These are phyloP conservation scores for Phascolomyces articulosus DNA, from an alignment of 371 early-diverging fungal species.

Conservation along the genomic window DNA sequence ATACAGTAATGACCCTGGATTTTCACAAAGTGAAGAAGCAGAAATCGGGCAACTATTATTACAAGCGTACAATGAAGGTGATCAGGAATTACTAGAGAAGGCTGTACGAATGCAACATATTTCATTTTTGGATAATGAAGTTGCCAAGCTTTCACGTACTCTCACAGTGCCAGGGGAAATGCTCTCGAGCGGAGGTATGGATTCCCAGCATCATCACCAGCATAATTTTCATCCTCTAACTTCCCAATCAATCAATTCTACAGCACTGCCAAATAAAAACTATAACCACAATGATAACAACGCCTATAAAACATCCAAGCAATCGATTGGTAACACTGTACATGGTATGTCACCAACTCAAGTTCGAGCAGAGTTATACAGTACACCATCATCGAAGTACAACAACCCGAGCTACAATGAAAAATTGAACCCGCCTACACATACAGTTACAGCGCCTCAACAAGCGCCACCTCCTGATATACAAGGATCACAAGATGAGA, in stretches of 20 bases:
- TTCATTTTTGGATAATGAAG: constrained; percentile 77
- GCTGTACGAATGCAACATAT: constrained; percentile 62
- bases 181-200: constrained; percentile 21
- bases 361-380: constrained; percentile 27
- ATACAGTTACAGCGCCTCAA: neutral
- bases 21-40: constrained; percentile 77
- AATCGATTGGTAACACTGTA: constrained; percentile 22
- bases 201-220: neutral
- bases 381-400: constrained; percentile 11
- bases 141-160: constrained; percentile 61
- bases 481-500: constrained; percentile 1
- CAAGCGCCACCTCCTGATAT: constrained; percentile 6
- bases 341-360: constrained; percentile 37
- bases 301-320: neutral
- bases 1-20: constrained; percentile 51
- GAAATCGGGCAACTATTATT: constrained; percentile 66
- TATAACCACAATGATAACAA: neutral
- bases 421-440: neutral
- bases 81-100: constrained; percentile 65
- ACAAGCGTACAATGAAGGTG: constrained; percentile 76
- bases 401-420: neutral
- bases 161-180: constrained; percentile 59
- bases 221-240: neutral
- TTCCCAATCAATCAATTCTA: neutral
- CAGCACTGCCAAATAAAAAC: neutral